Conservation (phyloP, 306 rosid species). For the Vicia faba region DNA sequence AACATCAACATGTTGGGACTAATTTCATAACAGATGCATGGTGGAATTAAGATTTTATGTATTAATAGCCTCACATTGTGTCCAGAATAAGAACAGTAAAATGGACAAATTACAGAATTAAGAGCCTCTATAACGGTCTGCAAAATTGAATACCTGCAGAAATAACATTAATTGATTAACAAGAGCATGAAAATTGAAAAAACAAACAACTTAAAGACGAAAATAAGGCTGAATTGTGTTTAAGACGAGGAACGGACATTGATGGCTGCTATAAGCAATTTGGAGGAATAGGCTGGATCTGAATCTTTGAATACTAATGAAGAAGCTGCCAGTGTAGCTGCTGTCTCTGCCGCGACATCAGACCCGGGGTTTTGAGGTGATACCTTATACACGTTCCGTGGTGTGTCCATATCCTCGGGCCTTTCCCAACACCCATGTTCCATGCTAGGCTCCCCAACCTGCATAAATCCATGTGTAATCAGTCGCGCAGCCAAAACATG, state of each 20-base stretch:
- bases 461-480: too few species aligned
- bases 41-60: not conserved
- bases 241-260: slow-evolving; percentile 24
- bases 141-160: slow-evolving; percentile 65
- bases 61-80: slow-evolving; percentile 52
- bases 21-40: not conserved
- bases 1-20: not conserved
- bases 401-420: slow-evolving; percentile 94
- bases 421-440: slow-evolving; percentile 95
- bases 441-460: slow-evolving; percentile 85
- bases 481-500: too few species aligned
- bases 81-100: slow-evolving; percentile 92
- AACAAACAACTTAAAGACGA: too few species aligned
- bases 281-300: slow-evolving; percentile 61
- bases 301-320: slow-evolving; percentile 75
- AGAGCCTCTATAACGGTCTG: slow-evolving; percentile 77
- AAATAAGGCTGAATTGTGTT: too few species aligned
- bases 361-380: slow-evolving; percentile 80
- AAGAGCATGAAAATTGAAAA: too few species aligned
- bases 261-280: slow-evolving; percentile 71
- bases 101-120: slow-evolving; percentile 88
- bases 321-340: slow-evolving; percentile 91
- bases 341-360: slow-evolving; percentile 86
- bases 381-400: slow-evolving; percentile 71
- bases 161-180: not conserved